Conservation (phyloP, 768 basidiomycete species). For the Tricholoma flavovirens region DNA sequence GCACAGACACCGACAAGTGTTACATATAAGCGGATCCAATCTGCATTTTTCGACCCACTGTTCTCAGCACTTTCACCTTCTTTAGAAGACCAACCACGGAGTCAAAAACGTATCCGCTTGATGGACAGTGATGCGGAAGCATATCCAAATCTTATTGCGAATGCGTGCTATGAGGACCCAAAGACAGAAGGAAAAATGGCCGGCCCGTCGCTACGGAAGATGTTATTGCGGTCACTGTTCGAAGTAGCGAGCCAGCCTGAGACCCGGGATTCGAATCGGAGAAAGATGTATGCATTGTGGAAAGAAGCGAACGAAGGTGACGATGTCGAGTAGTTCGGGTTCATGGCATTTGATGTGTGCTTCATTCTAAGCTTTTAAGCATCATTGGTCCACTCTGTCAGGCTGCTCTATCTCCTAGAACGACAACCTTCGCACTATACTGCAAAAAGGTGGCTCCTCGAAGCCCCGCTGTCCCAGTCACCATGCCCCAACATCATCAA, state of each 20-base stretch:
- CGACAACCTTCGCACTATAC: no score
- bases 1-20: slow-evolving; percentile 58
- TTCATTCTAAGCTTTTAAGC: no score
- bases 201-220: slow-evolving; percentile 38
- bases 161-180: slow-evolving; percentile 46
- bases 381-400: no score
- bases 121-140: slow-evolving; percentile 18
- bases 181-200: slow-evolving; percentile 31
- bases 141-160: slow-evolving; percentile 44
- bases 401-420: no score
- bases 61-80: slow-evolving; percentile 44
- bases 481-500: no score
- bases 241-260: slow-evolving; percentile 66
- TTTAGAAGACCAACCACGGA: slow-evolving; percentile 34
- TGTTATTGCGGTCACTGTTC: slow-evolving; percentile 61
- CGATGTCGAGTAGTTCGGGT: slow-evolving; percentile 12
- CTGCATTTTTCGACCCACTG: slow-evolving; percentile 64
- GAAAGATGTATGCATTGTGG: slow-evolving; percentile 82
- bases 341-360: no score
- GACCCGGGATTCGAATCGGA: slow-evolving; percentile 72
- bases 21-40: slow-evolving; percentile 71
- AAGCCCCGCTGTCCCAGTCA: no score
- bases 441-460: no score
- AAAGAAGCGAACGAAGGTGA: slow-evolving; percentile 51
- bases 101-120: slow-evolving; percentile 41